Percentiles rank a stretch among this genome's conserved stretches.
Evolutionary conservation across 2,329 filamentous ascomycete species (phyloP).

Genomic region (Orbilia blumenaviensis): DNA sequence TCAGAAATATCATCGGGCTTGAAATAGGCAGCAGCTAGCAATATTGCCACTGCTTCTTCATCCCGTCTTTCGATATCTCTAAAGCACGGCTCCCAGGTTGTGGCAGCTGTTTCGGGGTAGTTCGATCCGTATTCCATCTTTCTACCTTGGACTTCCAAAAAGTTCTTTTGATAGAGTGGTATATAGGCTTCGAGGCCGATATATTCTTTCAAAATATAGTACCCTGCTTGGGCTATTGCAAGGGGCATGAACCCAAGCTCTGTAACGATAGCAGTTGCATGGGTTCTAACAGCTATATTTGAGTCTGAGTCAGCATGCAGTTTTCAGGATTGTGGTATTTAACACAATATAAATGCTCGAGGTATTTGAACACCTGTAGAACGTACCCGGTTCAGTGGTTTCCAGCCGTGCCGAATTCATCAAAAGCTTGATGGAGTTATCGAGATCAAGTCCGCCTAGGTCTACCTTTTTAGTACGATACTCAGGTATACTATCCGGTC

Average conservation of each 20-base stretch:
- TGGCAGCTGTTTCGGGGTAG: conserved; percentile 31
- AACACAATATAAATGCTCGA: too few relatives aligned
- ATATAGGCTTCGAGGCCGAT: neutral
- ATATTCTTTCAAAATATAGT: conserved; percentile 24
- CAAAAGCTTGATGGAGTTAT: neutral
- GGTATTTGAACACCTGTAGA: neutral
- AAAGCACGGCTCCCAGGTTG: conserved; percentile 49
- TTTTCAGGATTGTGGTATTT: neutral
- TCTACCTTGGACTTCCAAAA: conserved; percentile 4
- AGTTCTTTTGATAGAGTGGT: conserved; percentile 29
- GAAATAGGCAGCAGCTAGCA: conserved; percentile 38
- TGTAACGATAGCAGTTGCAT: neutral
- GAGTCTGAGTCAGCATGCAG: neutral
- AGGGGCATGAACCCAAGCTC: conserved; percentile 37
- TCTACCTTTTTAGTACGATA: neutral
- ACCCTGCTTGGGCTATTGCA: conserved; percentile 21
- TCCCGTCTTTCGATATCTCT: conserved; percentile 22
- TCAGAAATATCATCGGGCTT: conserved; percentile 45
- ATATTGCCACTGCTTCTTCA: conserved; percentile 36
- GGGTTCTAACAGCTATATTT: neutral
- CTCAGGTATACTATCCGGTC: neutral
- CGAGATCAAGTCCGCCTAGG: neutral
- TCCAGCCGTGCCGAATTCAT: neutral
- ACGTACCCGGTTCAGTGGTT: neutral
- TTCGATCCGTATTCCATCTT: neutral